Evolutionary conservation across 495 filamentous ascomycete species (phyloP).

Genomic region (Lasiosphaeria hispida): DNA sequence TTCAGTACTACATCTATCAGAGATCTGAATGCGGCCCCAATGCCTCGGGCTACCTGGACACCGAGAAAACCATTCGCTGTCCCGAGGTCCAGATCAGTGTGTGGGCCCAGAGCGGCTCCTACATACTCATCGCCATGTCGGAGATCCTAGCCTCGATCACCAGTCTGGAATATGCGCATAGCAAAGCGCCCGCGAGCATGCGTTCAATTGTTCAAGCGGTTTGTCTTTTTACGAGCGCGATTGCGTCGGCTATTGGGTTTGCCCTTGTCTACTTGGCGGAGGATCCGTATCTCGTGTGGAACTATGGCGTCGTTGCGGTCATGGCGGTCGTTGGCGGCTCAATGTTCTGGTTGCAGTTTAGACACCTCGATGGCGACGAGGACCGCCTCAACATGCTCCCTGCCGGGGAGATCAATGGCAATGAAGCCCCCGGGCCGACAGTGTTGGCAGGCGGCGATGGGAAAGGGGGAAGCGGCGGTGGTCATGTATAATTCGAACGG

Average conservation of each 20-base stretch:
- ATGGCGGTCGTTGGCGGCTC: constrained; percentile 57
- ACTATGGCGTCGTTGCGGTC: constrained; percentile 63
- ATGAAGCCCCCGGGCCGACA: too few species aligned
- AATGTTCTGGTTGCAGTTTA: constrained; percentile 62
- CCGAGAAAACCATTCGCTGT: constrained; percentile 9
- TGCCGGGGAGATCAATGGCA: background rate
- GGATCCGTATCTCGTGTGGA: constrained; percentile 64
- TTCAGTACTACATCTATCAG: constrained; percentile 71
- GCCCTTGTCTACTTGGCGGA: constrained; percentile 62
- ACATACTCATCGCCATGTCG: constrained; percentile 68
- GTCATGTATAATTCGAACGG: too few species aligned
- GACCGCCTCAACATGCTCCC: constrained; percentile 60
- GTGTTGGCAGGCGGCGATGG: background rate
- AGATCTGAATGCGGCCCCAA: constrained; percentile 51
- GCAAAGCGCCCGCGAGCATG: constrained; percentile 78
- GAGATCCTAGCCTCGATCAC: constrained; percentile 71
- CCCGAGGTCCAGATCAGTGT: constrained; percentile 43
- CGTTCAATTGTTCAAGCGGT: constrained; percentile 67
- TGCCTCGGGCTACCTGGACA: constrained; percentile 11
- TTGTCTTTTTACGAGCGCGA: constrained; percentile 66
- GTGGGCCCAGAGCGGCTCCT: constrained; percentile 61
- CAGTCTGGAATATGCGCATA: constrained; percentile 67
- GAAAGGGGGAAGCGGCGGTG: background rate
- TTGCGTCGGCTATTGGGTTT: constrained; percentile 66
- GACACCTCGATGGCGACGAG: constrained; percentile 59